Base-by-base conservation (phyloP, 208 protist genomes). In the Trypanosomatidae sp. region DNA sequence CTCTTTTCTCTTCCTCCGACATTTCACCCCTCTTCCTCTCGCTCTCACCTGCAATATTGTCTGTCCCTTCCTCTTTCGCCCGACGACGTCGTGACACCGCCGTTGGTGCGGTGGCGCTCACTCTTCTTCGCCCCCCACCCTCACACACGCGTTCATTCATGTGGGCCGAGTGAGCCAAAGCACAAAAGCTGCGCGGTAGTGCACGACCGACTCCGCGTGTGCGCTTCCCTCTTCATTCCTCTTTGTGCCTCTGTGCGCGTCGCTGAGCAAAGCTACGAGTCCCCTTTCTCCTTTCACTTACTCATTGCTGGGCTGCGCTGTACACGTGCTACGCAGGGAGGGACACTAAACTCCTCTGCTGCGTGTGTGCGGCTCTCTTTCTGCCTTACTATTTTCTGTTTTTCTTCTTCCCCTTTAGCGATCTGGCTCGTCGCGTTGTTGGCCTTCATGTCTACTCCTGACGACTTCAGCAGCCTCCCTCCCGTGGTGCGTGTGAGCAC, bases 401-500 rank as follows among this genome's bases (percentile, higher is more conserved):
- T 10, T 53, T 19, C 4, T 13, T 13, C n/a, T 68, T 25, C 33
- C 36, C 17, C 9, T 53, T 33, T 68, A 39, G 44, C 41, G 25
- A 25, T 15, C 25, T 0, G 39, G 9, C 10, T 68, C 43, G 64
- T 47, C 30, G 62, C 44, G 44, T 17, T 39, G 64, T 68, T 8
- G 33, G 15, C 39, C 4, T n/a, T 30, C 33, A 83, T 79, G 74
- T 58, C 73, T 15, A 39, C 69, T 2, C 8, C 69, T 43, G 46
- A 30, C 49, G 77, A 80, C 72, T 86, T 80, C 49, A 74, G 43
- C 12, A 39, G 28, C 30, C 66, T 82, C 36, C 80, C 79, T 13
- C 17, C 68, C 5, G 62, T 60, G 55, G 76, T 85, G 64, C 76
- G 69, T 28, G 82, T 87, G 46, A 84, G 84, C 77, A 86, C 84